Evolutionary conservation across 2,329 filamentous ascomycete genomes (phyloP).

Genomic region (Phoma sp.): DNA sequence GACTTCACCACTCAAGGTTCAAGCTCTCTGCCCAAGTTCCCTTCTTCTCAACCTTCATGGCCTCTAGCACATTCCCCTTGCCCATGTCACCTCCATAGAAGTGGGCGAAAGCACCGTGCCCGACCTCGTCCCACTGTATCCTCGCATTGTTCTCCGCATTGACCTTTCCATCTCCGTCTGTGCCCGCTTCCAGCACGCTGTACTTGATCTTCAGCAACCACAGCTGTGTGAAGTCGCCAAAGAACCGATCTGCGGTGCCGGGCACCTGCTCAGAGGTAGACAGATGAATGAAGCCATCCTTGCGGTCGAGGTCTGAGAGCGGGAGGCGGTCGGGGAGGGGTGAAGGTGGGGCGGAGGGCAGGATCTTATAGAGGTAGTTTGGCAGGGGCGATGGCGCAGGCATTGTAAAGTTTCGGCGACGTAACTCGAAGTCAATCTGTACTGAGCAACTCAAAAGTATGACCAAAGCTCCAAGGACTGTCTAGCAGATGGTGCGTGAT

Average conservation of each 20-base stretch:
- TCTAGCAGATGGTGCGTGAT: not conserved
- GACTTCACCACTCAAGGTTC: conserved; percentile 43
- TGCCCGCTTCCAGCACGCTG: conserved; percentile 46
- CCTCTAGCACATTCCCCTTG: conserved; percentile 56
- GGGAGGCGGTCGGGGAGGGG: conserved; percentile 63
- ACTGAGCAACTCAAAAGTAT: not conserved
- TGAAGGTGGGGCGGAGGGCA: conserved; percentile 58
- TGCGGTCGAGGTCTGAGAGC: conserved; percentile 63
- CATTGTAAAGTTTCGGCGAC: conserved; percentile 24
- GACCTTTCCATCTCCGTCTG: conserved; percentile 33
- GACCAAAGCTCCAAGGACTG: not conserved
- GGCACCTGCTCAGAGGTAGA: conserved; percentile 60
- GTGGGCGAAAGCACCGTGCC: conserved; percentile 61
- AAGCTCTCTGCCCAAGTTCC: conserved; percentile 56
- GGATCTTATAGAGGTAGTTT: conserved; percentile 64
- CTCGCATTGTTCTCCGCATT: conserved; percentile 32
- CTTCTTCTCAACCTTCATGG: conserved; percentile 55
- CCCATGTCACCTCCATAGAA: conserved; percentile 64
- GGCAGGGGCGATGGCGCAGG: conserved; percentile 41
- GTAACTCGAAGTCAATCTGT: not conserved
- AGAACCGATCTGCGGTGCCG: conserved; percentile 44
- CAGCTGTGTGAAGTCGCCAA: conserved; percentile 45
- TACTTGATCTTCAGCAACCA: conserved; percentile 63
- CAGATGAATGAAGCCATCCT: conserved; percentile 68
- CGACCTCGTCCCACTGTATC: conserved; percentile 62